Evolutionary conservation across 805 yeast genomes (phyloP), one percentile per base, ranked within the genome.

Genomic region (Yarrowia sp.): DNA sequence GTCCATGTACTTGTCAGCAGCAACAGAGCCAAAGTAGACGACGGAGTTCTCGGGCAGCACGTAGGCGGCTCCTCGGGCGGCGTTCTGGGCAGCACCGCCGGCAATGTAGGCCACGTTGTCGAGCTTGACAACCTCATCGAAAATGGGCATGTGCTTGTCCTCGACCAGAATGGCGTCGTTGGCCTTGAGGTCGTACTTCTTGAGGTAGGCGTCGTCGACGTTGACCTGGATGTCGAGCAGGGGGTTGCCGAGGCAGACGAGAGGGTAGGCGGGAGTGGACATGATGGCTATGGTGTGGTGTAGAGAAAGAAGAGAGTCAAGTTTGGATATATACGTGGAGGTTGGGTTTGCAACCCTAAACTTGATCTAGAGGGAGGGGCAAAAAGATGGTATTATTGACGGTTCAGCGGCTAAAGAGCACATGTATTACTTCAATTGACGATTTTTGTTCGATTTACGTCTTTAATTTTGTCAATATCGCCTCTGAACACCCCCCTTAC

Each of bases 31-130:
- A 77, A 94, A 91, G 84, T 95, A 95, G 66, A 89, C 89, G 68
- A 95, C 98, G 39, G 94, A 87, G 73, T 86, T 79, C 56, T 82
- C 79, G 69, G 98, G 97, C 64, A 95, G 84, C 68, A 92, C 79
- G 81, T 91, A 94, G 77, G 94, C 98, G 63, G 98, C 98, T 76
- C 97, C 99, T 81, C 99, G 88, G 69, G 98, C 98, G 71, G 98
- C 87, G 84, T 95, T 95, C 83, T 95, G 99, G 70, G 98, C 99
- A 75, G 99, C 99, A 78, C 99, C 99, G 74, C 99, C 99, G 70
- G 99, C 99, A 73, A 94, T 86, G 70, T 87, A 80, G 74, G 86
- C 85, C 70, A 91, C 87, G 69, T 83, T 85, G 43, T 84, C 81
- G 77, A 81, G 81, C 43, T 82, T 78, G 67, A 92, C 80, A 72